Evolutionary conservation across 805 yeast species (phyloP), one percentile per base, ranked within the genome.

Genomic region (Candida michaelii): DNA sequence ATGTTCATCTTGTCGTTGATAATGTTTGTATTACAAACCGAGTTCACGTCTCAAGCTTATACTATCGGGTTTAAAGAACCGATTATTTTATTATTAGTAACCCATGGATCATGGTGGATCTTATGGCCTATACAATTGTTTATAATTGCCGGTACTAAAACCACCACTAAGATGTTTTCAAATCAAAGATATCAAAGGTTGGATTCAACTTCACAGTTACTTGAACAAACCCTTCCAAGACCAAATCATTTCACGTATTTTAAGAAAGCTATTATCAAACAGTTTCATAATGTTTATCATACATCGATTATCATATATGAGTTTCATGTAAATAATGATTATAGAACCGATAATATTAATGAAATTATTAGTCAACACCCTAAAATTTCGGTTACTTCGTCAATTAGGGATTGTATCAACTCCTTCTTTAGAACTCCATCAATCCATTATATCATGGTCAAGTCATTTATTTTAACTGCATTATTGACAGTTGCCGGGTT

Each of bases 21-120:
- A 6, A 54, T 89, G 3, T 89, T 89, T 62, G 89, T 89, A 4
- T 54, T 74, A 12, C 96, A 88, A 57, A 88, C 96, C 0, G 96
- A 88, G 58, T 68, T 82, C 46, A 86, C 95, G 1, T 75, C 88
- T 5, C 81, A 81, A 43, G 72, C 88, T 5, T 83, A 86, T 55
- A 66, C 71, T 23, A 57, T 67, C 6, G 75, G 73, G 3, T 88
- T 79, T 59, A 58, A 74, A 39, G 89, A 87, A 55, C 96, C 96
- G 0, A 69, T 86, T 16, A 60, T 87, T 17, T 63, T 83, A 42
- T 63, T 83, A n/a, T 60, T 72, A 41, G 62, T 85, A 13, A 88
- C 95, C 0, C 96, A 88, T 55, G 85, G 89, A 2, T 76, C 83
- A 9, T 85, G 93, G 95, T 69, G 80, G 73, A 39, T 77, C 10